phyloP scores from a whole-genome alignment of 176 grass and related monocot genomes.

The Aegilops tauschii region DNA sequence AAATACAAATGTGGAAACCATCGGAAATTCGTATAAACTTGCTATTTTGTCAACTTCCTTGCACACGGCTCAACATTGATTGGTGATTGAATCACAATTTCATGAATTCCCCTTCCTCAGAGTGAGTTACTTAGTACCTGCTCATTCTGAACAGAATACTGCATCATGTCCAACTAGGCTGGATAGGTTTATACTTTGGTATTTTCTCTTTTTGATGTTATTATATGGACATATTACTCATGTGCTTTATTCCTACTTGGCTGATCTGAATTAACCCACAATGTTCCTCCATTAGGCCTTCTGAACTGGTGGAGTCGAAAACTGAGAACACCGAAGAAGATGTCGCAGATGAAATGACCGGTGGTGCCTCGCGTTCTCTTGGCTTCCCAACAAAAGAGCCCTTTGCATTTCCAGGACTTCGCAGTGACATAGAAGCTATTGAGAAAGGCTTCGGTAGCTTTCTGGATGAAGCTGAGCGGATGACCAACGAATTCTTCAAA shows the following conservation, averaged over 20 bases:
- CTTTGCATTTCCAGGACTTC: slow-evolving; percentile 67
- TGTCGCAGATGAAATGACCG: slow-evolving; percentile 55
- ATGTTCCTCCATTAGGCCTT: slow-evolving; percentile 44
- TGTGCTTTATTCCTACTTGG: not conserved
- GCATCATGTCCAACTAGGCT: not conserved
- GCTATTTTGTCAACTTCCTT: not conserved
- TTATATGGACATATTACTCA: not conserved
- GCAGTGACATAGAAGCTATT: slow-evolving; percentile 65
- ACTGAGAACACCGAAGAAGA: slow-evolving; percentile 87
- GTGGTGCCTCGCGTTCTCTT: slow-evolving; percentile 19
- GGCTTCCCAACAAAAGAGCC: slow-evolving; percentile 34
- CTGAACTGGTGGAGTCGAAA: slow-evolving; percentile 73
- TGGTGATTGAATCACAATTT: not conserved
- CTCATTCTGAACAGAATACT: not conserved
- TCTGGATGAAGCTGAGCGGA: slow-evolving; percentile 60
- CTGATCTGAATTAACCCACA: not conserved
- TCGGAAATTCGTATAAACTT: not conserved
- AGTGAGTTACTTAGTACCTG: not conserved
- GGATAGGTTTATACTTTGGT: not conserved
- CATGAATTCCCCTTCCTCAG: not conserved
- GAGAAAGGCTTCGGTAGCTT: slow-evolving; percentile 53
- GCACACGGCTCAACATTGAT: not conserved
- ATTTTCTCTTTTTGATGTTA: not conserved
- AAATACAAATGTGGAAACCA: not conserved
- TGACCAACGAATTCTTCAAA: slow-evolving; percentile 52